Conservation (phyloP, 1,284 basidiomycete species). For the Boletus holoroseus region DNA sequence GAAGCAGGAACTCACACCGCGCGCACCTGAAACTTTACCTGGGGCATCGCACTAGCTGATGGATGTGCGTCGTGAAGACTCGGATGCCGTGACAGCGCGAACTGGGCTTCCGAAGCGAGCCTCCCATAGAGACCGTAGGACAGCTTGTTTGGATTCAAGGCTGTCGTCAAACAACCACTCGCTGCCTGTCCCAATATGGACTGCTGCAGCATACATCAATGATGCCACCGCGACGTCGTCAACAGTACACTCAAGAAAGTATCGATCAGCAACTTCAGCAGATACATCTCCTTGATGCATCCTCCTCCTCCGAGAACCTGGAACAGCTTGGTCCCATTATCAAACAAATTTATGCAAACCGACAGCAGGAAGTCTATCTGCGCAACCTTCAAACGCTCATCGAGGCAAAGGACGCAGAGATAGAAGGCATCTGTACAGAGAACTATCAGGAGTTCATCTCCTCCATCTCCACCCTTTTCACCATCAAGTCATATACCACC, state of each 20-base stretch:
- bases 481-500: slow-evolving; percentile 85
- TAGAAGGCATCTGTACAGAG: slow-evolving; percentile 90
- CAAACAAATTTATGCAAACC: slow-evolving; percentile 85
- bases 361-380: slow-evolving; percentile 89
- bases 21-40: slow-evolving; percentile 46
- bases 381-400: slow-evolving; percentile 83
- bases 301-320: slow-evolving; percentile 84
- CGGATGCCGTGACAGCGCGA: background rate
- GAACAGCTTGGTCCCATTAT: slow-evolving; percentile 91
- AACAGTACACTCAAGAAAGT: slow-evolving; percentile 70
- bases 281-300: slow-evolving; percentile 79
- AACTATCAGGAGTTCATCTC: slow-evolving; percentile 98
- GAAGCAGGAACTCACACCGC: slow-evolving; percentile 44
- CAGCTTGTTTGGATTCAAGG: slow-evolving; percentile 27
- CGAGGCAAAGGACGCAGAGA: slow-evolving; percentile 91
- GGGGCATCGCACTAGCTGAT: slow-evolving; percentile 36
- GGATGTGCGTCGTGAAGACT: background rate
- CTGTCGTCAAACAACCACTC: slow-evolving; percentile 29
- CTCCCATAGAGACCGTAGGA: background rate
- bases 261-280: slow-evolving; percentile 83
- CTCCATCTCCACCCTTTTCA: slow-evolving; percentile 92
- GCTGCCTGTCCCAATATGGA: slow-evolving; percentile 12
- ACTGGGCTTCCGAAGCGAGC: background rate
- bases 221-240: slow-evolving; percentile 70
- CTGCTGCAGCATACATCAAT: background rate